phyloP scores from a whole-genome alignment of 192 early-diverging fungal genomes.

The Podila minutissima region DNA sequence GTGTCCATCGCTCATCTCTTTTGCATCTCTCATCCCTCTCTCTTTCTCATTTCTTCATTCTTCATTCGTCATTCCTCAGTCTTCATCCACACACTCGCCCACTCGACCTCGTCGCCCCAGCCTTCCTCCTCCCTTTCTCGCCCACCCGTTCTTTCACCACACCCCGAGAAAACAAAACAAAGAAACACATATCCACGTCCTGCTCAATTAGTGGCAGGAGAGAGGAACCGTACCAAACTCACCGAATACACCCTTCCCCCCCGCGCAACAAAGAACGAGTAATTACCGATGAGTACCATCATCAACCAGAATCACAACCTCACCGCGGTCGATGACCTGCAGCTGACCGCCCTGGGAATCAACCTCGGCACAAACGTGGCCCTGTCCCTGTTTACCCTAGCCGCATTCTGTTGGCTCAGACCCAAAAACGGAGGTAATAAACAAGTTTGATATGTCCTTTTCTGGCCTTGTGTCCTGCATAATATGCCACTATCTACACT shows the following conservation, averaged over 20 bases:
- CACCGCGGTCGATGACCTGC: constrained; percentile 7
- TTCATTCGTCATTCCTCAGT: not conserved
- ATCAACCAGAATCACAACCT: constrained; percentile 10
- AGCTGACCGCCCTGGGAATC: constrained; percentile 30
- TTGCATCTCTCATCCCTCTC: not conserved
- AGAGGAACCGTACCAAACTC: not conserved
- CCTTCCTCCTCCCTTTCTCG: constrained; percentile 11
- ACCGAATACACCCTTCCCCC: not conserved
- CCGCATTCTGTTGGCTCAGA: constrained; percentile 42
- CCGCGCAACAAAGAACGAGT: not conserved
- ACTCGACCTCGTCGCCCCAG: not conserved
- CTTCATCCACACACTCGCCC: not conserved
- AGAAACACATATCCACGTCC: not conserved
- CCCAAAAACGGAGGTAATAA: constrained; percentile 50
- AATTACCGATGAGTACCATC: not conserved
- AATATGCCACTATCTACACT: too few species aligned
- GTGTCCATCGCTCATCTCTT: not conserved
- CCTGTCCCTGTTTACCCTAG: constrained; percentile 38
- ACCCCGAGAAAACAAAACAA: not conserved
- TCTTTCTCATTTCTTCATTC: not conserved
- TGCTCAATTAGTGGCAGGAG: too few species aligned
- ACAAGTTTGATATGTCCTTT: not conserved
- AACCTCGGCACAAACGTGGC: constrained; percentile 43
- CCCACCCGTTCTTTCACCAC: not conserved
- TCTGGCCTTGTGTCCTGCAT: not conserved